These are phyloP conservation scores for Warburgia ugandensis DNA, from an alignment of 164 flowering plant species.

Conservation along the genomic window DNA sequence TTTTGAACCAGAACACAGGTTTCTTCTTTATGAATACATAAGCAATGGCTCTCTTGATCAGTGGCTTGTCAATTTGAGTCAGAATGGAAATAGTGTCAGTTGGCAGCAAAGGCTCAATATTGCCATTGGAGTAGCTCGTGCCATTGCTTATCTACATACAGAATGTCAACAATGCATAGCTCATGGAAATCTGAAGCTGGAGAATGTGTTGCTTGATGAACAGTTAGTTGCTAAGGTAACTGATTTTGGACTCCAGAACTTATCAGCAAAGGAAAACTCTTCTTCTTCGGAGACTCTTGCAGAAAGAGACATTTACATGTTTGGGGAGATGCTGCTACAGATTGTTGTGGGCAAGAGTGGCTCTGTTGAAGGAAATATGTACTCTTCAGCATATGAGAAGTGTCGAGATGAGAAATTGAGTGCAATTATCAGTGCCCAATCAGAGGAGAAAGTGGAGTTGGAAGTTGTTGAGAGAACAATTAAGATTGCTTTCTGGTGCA, in stretches of 20 bases:
- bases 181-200: constrained; percentile 48
- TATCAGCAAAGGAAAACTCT: constrained; percentile 18
- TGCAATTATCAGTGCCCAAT: neutral
- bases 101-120: constrained; percentile 39
- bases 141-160: constrained; percentile 40
- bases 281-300: constrained; percentile 33
- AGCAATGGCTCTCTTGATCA: constrained; percentile 35
- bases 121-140: constrained; percentile 43
- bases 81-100: constrained; percentile 8
- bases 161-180: constrained; percentile 43
- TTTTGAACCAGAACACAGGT: constrained; percentile 30
- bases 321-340: constrained; percentile 40
- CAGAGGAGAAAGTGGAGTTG: constrained; percentile 10
- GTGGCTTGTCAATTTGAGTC: constrained; percentile 26
- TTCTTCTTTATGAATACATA: constrained; percentile 38
- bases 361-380: constrained; percentile 12
- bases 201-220: constrained; percentile 45
- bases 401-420: constrained; percentile 10
- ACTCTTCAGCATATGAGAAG: constrained; percentile 12
- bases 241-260: constrained; percentile 33
- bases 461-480: constrained; percentile 32
- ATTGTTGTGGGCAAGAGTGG: constrained; percentile 27
- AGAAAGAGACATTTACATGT: constrained; percentile 42
- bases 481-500: constrained; percentile 50
- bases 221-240: constrained; percentile 41